These are phyloP conservation scores for Cyberlindnera japonica DNA, from an alignment of 805 yeast species.

Conservation along the genomic window DNA sequence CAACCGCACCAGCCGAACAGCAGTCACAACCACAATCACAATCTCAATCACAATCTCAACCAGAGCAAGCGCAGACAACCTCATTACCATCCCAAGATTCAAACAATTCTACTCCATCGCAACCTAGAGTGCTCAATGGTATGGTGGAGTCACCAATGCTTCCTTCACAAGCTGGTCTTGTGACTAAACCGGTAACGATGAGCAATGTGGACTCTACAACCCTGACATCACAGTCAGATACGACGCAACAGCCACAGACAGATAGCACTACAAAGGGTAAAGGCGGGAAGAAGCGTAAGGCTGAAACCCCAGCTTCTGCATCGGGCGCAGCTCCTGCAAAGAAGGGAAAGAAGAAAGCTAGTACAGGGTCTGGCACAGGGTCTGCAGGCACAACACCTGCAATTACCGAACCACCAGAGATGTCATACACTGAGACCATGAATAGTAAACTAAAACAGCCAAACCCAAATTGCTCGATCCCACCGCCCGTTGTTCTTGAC, in stretches of 20 bases:
- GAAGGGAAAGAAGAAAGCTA: conserved; percentile 9
- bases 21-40: too few species aligned
- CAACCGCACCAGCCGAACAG: too few species aligned
- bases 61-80: too few species aligned
- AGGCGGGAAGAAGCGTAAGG: conserved; percentile 9
- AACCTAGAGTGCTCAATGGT: too few species aligned
- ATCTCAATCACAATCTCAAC: too few species aligned
- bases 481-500: conserved; percentile 17
- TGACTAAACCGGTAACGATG: too few species aligned
- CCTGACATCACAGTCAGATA: not conserved
- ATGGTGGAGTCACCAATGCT: not conserved
- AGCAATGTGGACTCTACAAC: too few species aligned
- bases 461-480: conserved; percentile 16
- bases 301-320: conserved; percentile 3
- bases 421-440: conserved; percentile 19
- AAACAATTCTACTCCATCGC: too few species aligned
- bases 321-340: conserved; percentile 4
- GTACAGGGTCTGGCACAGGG: not conserved
- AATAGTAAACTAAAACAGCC: conserved; percentile 23
- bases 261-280: not conserved
- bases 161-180: not conserved
- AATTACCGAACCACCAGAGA: conserved; percentile 3
- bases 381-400: not conserved
- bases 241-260: not conserved
- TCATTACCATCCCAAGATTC: too few species aligned